Evolutionary conservation across 169 alveolate species (phyloP).

Genomic region (Cardiosporidium cionae): DNA sequence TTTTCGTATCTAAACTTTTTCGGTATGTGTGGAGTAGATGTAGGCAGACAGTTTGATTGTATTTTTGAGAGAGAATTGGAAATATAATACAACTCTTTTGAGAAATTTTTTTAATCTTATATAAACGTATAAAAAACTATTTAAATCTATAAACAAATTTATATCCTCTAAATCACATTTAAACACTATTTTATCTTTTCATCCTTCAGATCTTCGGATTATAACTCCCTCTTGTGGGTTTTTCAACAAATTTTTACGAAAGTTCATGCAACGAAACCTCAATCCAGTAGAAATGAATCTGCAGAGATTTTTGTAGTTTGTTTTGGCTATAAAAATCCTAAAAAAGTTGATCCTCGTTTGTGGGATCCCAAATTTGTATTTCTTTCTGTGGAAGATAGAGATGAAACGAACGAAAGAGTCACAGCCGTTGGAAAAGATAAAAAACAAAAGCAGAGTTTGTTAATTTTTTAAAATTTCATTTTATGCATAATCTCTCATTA

Average conservation of each 20-base stretch:
- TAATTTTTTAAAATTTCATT: too few relatives aligned
- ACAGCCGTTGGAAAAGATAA: constrained; percentile 9
- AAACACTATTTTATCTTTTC: neutral
- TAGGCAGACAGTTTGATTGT: too few relatives aligned
- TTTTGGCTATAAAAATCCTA: constrained; percentile 85
- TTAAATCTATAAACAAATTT: neutral
- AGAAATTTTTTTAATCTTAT: too few relatives aligned
- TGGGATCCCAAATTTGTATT: constrained; percentile 91
- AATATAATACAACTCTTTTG: too few relatives aligned
- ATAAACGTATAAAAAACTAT: too few relatives aligned
- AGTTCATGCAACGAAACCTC: constrained; percentile 97
- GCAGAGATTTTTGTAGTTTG: constrained; percentile 97
- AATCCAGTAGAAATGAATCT: constrained; percentile 91
- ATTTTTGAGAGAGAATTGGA: too few relatives aligned
- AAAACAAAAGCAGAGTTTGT: too few relatives aligned
- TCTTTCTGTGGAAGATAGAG: constrained; percentile 51
- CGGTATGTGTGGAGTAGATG: too few relatives aligned
- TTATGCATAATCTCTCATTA: too few relatives aligned
- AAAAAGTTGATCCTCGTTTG: constrained; percentile 84
- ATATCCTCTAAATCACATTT: neutral
- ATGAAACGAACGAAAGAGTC: constrained; percentile 29
- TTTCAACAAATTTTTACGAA: constrained; percentile 86
- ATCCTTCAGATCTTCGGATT: constrained; percentile 77
- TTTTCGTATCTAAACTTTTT: constrained; percentile 81
- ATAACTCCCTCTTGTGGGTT: constrained; percentile 91